Evolutionary conservation across 805 yeast species (phyloP).

Genomic region (Myxozyma kluyveri): DNA sequence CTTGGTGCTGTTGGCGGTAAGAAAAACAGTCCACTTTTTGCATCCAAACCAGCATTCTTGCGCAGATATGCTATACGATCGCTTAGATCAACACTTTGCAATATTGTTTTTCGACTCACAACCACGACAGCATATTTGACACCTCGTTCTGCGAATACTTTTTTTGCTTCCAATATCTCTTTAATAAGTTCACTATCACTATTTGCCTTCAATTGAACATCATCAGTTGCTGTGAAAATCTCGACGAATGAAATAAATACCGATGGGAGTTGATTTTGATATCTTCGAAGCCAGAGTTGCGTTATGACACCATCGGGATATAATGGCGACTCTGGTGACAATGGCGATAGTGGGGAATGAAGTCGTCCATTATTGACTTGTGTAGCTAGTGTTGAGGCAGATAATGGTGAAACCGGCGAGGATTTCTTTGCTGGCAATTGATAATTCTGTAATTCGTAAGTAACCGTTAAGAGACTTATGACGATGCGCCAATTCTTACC

Average conservation of each 20-base stretch:
- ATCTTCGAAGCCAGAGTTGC: slow-evolving; percentile 54
- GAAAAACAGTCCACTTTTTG: slow-evolving; percentile 47
- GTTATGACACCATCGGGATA: slow-evolving; percentile 47
- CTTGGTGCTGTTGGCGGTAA: slow-evolving; percentile 44
- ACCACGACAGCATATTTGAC: slow-evolving; percentile 42
- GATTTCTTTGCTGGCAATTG: slow-evolving; percentile 24
- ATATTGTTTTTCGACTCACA: slow-evolving; percentile 34
- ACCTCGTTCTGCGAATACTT: slow-evolving; percentile 36
- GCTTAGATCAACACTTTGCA: slow-evolving; percentile 37
- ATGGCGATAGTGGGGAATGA: slow-evolving; percentile 46
- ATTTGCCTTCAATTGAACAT: slow-evolving; percentile 30
- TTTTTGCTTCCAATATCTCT: slow-evolving; percentile 42
- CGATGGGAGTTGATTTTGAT: slow-evolving; percentile 48
- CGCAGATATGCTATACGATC: slow-evolving; percentile 43
- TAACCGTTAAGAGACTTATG: neutral
- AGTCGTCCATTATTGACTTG: slow-evolving; percentile 3
- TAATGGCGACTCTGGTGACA: slow-evolving; percentile 42
- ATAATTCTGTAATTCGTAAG: slow-evolving; percentile 6
- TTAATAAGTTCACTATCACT: slow-evolving; percentile 37
- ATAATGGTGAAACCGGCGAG: slow-evolving; percentile 20
- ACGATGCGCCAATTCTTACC: slow-evolving; percentile 2
- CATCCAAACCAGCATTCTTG: slow-evolving; percentile 45
- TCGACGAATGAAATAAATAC: slow-evolving; percentile 48
- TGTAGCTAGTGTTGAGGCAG: slow-evolving; percentile 14
- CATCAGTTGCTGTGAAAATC: slow-evolving; percentile 38